Evolutionary conservation across 805 yeast species (phyloP).

Genomic region (Yarrowia divulgata): DNA sequence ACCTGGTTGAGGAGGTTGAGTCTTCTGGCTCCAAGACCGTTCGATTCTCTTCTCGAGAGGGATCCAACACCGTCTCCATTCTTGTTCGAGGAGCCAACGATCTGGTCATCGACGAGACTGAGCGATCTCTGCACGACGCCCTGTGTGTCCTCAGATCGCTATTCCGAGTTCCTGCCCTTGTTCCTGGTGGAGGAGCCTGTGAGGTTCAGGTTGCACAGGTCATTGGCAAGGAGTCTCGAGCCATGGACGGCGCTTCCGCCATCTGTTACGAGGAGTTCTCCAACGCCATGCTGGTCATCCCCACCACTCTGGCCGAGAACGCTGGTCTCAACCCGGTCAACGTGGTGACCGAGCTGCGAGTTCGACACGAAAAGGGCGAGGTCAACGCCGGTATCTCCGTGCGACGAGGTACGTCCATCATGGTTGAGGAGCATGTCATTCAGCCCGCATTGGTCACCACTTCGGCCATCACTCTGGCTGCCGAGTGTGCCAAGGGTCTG

Average conservation of each 20-base stretch:
- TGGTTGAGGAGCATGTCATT: slow-evolving; percentile 92
- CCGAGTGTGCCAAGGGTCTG: slow-evolving; percentile 95
- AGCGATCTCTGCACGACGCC: slow-evolving; percentile 96
- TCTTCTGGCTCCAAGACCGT: slow-evolving; percentile 90
- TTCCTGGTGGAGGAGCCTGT: slow-evolving; percentile 99
- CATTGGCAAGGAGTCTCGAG: slow-evolving; percentile 71
- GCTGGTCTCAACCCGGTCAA: slow-evolving; percentile 92
- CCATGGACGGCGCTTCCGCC: slow-evolving; percentile 84
- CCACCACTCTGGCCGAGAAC: slow-evolving; percentile 92
- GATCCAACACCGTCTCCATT: slow-evolving; percentile 71
- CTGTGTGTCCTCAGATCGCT: slow-evolving; percentile 90
- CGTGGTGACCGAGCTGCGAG: slow-evolving; percentile 89
- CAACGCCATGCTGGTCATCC: slow-evolving; percentile 88
- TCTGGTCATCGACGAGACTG: slow-evolving; percentile 92
- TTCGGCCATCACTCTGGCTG: slow-evolving; percentile 91
- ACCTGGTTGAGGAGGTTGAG: slow-evolving; percentile 88
- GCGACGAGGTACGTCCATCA: slow-evolving; percentile 90
- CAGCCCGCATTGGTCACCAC: slow-evolving; percentile 96
- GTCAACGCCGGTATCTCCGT: slow-evolving; percentile 94
- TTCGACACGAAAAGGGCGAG: slow-evolving; percentile 90
- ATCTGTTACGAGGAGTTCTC: slow-evolving; percentile 93
- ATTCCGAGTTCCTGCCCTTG: slow-evolving; percentile 84
- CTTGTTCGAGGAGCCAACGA: slow-evolving; percentile 94
- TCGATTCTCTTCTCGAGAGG: slow-evolving; percentile 61
- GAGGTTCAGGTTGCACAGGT: slow-evolving; percentile 87